Evolutionary conservation across 768 basidiomycete genomes (phyloP), one percentile per base, ranked within the genome.

Genomic region (Auriscalpium vulgare): DNA sequence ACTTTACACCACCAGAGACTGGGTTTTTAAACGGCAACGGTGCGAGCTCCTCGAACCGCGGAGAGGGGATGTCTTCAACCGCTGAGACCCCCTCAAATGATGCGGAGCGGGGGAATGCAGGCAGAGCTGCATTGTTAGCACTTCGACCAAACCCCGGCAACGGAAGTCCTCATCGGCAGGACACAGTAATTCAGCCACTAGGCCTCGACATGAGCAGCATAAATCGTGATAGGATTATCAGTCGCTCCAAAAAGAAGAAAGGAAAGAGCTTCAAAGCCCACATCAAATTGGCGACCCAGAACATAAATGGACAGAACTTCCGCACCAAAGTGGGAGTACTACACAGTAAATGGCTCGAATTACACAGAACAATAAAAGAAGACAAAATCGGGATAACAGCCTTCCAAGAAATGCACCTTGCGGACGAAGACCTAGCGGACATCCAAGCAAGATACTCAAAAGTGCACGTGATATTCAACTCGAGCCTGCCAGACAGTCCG

Each of bases 341-440:
- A 47, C 16, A 17, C 2, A 43, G 17, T 2, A 55, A 55, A 50
- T 55, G 54, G 54, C 35, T 19, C 16, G 36, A 50, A n/a, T n/a
- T 55, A 2, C 9, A 49, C 3, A 10, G 11, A 1, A 17, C 38
- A 7, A 17, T 55, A 36, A 34, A 35, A 3, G 23, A 10, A 9
- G 13, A 55, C 11, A 17, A 35, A 2, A 50, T 55, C 3, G 54
- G 47, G 1, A 55, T 55, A 1, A 19, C 37, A 2, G 46, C 47
- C 1, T n/a, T 55, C 2, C 54, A 55, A 29, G 54, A 55, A 50
- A 55, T 36, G 3, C 54, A 55, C 54, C 37, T 55, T 1, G 46
- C 8, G 2, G 54, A 34, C 3, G 47, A 10, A 3, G 14, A 37
- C 8, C 4, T 38, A 2, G 47, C 13, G 5, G 13, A 37, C 2